Evolutionary conservation across 106 monocot genomes (phyloP).

Genomic region (Platanthera guangdongensis): DNA sequence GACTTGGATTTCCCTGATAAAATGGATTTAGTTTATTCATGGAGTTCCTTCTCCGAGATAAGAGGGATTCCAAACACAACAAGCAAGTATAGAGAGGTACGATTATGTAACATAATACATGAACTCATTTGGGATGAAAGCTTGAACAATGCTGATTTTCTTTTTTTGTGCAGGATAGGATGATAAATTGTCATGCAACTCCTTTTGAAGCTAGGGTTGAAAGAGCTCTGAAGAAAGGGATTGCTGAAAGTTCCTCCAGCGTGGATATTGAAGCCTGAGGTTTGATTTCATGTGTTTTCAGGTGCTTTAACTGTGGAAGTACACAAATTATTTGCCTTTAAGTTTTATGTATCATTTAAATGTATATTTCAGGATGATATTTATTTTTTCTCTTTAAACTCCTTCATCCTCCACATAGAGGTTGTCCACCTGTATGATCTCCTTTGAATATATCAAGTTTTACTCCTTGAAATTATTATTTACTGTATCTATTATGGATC

Average conservation of each 20-base stretch:
- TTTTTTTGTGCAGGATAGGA: slow-evolving; percentile 12
- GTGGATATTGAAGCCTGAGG: background rate
- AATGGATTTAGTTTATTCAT: background rate
- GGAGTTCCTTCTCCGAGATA: slow-evolving; percentile 9
- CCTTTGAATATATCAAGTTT: background rate
- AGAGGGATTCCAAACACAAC: slow-evolving; percentile 14
- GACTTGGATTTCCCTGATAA: background rate
- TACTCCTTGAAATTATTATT: background rate
- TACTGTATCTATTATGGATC: background rate
- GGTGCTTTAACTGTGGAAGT: background rate
- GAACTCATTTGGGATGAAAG: background rate
- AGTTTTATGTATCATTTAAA: background rate
- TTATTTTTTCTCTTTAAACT: background rate
- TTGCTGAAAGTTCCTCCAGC: background rate
- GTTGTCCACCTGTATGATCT: background rate
- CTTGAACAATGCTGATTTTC: background rate
- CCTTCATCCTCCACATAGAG: background rate
- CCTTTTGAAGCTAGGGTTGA: slow-evolving; percentile 11
- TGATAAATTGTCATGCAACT: slow-evolving; percentile 16
- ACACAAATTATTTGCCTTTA: background rate
- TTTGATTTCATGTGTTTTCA: background rate
- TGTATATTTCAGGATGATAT: background rate
- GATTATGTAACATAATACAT: background rate
- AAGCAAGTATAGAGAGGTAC: slow-evolving; percentile 14
- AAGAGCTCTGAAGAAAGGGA: slow-evolving; percentile 4